Percentiles rank a stretch among this genome's conserved stretches.
These are phyloP conservation scores for Trapa incisa DNA, from an alignment of 345 rosid species.

Conservation along the genomic window DNA sequence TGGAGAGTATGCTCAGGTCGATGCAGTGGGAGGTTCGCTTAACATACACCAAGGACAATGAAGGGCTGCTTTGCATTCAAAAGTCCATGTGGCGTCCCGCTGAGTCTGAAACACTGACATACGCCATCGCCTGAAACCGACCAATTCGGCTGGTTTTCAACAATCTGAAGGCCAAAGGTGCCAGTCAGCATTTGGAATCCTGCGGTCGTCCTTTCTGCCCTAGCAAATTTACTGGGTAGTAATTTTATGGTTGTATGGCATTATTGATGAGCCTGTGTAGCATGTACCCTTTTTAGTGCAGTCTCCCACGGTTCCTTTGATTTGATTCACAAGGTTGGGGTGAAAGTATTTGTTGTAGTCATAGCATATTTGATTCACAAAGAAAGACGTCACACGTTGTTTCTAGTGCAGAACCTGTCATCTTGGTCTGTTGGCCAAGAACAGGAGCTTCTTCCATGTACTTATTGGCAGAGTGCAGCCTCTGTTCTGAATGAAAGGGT, in stretches of 20 bases:
- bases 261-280: neutral
- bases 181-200: conserved; percentile 5
- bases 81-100: conserved; percentile 80
- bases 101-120: conserved; percentile 42
- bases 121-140: conserved; percentile 37
- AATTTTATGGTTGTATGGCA: neutral
- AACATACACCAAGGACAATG: conserved; percentile 67
- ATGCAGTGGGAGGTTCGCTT: conserved; percentile 79
- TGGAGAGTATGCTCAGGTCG: conserved; percentile 45
- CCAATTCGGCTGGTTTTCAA: neutral
- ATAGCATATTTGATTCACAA: neutral
- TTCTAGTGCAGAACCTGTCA: neutral
- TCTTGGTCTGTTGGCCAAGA: neutral
- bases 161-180: conserved; percentile 1
- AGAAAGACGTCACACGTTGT: neutral
- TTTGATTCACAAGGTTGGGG: neutral
- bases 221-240: neutral
- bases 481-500: neutral
- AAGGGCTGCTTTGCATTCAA: conserved; percentile 72
- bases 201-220: neutral
- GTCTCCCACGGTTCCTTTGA: neutral
- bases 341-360: neutral
- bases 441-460: too few relatives aligned
- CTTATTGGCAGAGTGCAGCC: neutral
- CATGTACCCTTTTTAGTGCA: neutral